Evolutionary conservation across 148 eudicot species (phyloP), one percentile per base, ranked within the genome.

Genomic region (Rhododendron griersonianum): DNA sequence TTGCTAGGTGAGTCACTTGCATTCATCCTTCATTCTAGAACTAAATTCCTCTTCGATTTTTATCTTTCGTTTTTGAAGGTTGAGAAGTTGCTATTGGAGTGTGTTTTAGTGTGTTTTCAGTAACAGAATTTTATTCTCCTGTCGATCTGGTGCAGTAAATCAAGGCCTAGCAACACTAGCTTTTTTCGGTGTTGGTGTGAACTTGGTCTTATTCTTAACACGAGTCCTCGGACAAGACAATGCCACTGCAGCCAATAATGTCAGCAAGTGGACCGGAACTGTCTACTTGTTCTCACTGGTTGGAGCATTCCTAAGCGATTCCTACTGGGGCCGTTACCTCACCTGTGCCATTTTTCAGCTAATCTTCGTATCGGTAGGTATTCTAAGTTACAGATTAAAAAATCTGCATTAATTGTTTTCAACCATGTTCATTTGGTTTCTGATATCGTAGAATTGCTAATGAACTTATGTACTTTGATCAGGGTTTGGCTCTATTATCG

Each of bases 231-330:
- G 89, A 44, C 98, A 97, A 88, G 93, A 89, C 76, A 97, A 93
- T 85, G 99, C 99, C 2, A 82, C 67, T 57, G 98, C 99, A 1
- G 98, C 98, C n/a, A 95, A 97, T 50, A 94, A 89, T 21, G 98
- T 97, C 50, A 95, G 98, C 92, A 89, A 84, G 35, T 97, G 99
- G 99, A 97, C 98, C 1, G 99, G 98, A 77, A 95, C 98, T 6
- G 98, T 97, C 44, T 97, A 97, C 86, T 74, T 97, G 87, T 97
- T 92, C 90, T 97, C 99, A 1, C 83, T 97, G 39, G 77, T 97
- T 13, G 99, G 95, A 35, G 99, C 99, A 21, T 97, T 97, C 82
- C 95, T 97, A 33, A 97, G 99, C 47, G 99, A 97, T 84, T 97
- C 99, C 1, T 97, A 97, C 69, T 95, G 98, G 96, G 99, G 99